phyloP scores from a whole-genome alignment of 768 basidiomycete genomes.

The Mrakia blollopis region DNA sequence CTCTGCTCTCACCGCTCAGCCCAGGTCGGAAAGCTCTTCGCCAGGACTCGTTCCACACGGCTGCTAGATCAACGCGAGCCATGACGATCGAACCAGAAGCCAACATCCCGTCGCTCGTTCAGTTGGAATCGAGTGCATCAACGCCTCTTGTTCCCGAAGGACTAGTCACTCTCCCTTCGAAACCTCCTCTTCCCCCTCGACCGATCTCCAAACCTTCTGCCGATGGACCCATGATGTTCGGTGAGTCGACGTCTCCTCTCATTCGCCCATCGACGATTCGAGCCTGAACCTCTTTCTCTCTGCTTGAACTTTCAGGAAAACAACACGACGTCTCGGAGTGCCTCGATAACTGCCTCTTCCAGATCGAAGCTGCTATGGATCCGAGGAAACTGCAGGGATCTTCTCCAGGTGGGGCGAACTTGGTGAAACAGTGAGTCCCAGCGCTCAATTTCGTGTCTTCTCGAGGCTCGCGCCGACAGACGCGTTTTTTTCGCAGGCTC shows the following conservation, averaged over 20 bases:
- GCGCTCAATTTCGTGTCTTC: neutral
- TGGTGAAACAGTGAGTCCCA: slow-evolving; percentile 34
- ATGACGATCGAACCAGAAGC: slow-evolving; percentile 29
- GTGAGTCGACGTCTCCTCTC: neutral
- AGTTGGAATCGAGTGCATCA: neutral
- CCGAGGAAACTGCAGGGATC: slow-evolving; percentile 53
- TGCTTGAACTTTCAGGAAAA: slow-evolving; percentile 53
- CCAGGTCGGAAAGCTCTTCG: slow-evolving; percentile 16
- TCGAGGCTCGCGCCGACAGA: neutral
- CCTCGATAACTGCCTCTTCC: slow-evolving; percentile 99
- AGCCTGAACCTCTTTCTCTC: neutral
- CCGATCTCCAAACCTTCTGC: neutral
- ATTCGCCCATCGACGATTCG: neutral
- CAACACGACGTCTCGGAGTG: slow-evolving; percentile 99
- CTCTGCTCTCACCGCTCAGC: slow-evolving; percentile 2
- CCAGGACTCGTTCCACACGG: slow-evolving; percentile 10
- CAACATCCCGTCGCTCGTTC: neutral
- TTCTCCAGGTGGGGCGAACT: slow-evolving; percentile 29
- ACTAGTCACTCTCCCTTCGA: neutral
- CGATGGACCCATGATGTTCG: slow-evolving; percentile 31
- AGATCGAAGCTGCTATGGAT: slow-evolving; percentile 83
- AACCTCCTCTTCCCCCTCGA: slow-evolving; percentile 26
- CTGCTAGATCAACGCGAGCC: slow-evolving; percentile 10
- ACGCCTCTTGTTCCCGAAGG: neutral
- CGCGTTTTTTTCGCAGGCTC: slow-evolving; percentile 48